Base-by-base conservation (phyloP, 805 yeast species). In the Candida krabiensis region DNA sequence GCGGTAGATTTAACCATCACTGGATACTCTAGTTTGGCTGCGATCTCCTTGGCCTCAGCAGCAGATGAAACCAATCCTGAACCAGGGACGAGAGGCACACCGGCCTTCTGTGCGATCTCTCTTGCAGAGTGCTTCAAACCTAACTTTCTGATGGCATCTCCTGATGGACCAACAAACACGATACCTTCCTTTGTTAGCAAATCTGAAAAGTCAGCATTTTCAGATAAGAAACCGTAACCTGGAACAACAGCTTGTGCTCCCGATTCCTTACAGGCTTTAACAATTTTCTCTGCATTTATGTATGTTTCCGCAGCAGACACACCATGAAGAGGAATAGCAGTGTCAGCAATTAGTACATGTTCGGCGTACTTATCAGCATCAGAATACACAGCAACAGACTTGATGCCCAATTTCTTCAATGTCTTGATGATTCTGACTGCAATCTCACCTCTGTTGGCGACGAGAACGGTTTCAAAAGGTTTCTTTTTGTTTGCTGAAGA, bases 111-210 rank as follows among this genome's bases (percentile, higher is more conserved):
- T 16, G 99, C 99, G 48, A 93, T 87, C 57, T 82, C 93, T 66
- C 98, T 80, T 7, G 99, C 99, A 33, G 97, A 89, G 61, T 93
- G 99, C 69, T 91, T 91, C 50, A 93, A 73, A 31, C 99, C 99
- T 35, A 91, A 73, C 54, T 82, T 80, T 60, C 96, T 75, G 56
- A 91, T 93, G 8, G 96, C 90, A 44, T 86, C 89, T 36, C 96
- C 96, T 12, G 91, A 73, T 13, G 99, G 99, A n/a, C 99, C 99
- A 30, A 91, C 95, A 65, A 91, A 91, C 2, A 83, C 84, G 50
- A 91, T 82, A 25, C 93, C 95, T 60, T 86, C 96, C 37, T 66
- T 67, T 19, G 68, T 83, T 68, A 96, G 82, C 56, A 88, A 77
- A 59, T 90, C 96, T 32, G 97, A 86, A 58, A 91, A 91, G 41